A percentile compares a stretch with the other conserved stretches of the same genome.
These are phyloP conservation scores for Moniliella sp. DNA, from an alignment of 1,284 basidiomycete species.

Conservation along the genomic window DNA sequence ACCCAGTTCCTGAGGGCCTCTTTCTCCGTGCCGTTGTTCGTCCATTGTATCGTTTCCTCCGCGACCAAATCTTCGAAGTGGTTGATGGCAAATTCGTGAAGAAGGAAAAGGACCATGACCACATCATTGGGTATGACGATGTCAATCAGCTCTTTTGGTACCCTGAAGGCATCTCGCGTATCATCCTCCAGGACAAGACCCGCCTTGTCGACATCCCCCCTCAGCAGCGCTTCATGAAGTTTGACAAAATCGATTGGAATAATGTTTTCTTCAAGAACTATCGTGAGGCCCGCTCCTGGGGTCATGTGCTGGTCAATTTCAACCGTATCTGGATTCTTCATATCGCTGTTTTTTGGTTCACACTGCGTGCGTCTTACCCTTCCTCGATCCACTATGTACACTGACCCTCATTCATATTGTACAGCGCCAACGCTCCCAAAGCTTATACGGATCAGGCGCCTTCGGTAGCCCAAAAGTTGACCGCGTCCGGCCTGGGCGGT, in stretches of 20 bases:
- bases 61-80: conserved; percentile 95
- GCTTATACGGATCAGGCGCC: no score
- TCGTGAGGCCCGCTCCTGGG: conserved; percentile 28
- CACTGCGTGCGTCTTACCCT: no score
- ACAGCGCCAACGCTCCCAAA: no score
- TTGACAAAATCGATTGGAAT: conserved; percentile 33
- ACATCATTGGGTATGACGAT: conserved; percentile 95
- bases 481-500: conserved; percentile 29
- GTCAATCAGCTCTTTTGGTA: conserved; percentile 99
- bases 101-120: conserved; percentile 74
- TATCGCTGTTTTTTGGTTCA: conserved; percentile 32
- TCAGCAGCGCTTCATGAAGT: conserved; percentile 32
- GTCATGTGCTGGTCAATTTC: conserved; percentile 33
- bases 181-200: conserved; percentile 60
- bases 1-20: conserved; percentile 80
- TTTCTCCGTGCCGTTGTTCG: conserved; percentile 78
- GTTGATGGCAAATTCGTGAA: conserved; percentile 77
- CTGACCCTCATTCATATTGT: no score
- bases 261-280: conserved; percentile 34
- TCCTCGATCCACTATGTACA: no score
- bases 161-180: conserved; percentile 85
- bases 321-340: conserved; percentile 34
- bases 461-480: no score
- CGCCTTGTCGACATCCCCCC: conserved; percentile 40
- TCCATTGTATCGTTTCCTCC: conserved; percentile 82